Percentiles rank a stretch among this genome's conserved stretches.
Evolutionary conservation across 169 alveolate genomes (phyloP).

Genomic region (Perkinsus chesapeaki): DNA sequence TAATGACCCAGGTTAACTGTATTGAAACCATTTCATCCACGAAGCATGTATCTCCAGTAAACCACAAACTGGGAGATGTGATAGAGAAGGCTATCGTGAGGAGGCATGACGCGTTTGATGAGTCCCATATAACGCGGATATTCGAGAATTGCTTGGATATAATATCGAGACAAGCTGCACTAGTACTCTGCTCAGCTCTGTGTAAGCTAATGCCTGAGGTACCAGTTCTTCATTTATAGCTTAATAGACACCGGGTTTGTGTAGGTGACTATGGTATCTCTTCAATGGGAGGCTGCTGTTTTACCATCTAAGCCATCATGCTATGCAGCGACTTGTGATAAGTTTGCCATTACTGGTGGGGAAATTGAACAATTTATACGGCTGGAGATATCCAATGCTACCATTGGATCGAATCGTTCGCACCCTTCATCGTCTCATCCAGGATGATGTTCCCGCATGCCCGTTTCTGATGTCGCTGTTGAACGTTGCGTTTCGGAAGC

Average conservation of each 20-base stretch:
- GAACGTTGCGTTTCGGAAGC: neutral
- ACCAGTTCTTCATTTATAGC: neutral
- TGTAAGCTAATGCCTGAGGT: neutral
- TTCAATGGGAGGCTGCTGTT: neutral
- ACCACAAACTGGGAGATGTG: neutral
- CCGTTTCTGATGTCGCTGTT: neutral
- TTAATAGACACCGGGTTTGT: neutral
- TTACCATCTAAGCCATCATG: neutral
- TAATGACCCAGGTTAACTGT: neutral
- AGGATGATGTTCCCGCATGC: neutral
- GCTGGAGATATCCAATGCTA: neutral
- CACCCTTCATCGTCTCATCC: neutral
- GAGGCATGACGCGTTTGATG: neutral
- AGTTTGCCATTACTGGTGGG: neutral
- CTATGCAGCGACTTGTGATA: neutral
- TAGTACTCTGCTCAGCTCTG: neutral
- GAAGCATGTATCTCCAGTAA: neutral
- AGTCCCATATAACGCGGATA: neutral
- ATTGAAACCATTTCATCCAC: neutral
- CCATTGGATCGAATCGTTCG: neutral
- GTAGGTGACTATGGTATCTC: neutral
- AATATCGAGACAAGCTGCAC: neutral
- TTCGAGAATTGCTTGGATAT: neutral
- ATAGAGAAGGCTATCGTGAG: neutral
- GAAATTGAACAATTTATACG: neutral